These are phyloP conservation scores for Streptanthus diversifolius DNA, from an alignment of 345 rosid genomes.

Conservation along the genomic window DNA sequence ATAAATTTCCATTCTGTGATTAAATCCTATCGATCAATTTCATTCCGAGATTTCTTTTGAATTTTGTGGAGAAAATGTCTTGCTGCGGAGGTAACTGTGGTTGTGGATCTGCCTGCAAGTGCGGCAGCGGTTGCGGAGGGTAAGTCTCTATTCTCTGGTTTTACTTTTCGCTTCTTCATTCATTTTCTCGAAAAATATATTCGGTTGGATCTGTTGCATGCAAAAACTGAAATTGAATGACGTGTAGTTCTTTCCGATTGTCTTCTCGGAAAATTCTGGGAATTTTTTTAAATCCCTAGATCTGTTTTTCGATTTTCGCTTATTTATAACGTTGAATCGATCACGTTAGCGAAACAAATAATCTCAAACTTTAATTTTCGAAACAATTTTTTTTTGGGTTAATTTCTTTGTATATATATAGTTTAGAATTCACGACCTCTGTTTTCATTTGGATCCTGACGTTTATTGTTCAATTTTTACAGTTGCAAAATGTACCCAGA, in stretches of 20 bases:
- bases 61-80: slow-evolving; percentile 49
- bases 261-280: background rate
- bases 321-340: background rate
- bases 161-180: background rate
- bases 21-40: background rate
- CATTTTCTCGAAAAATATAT: background rate
- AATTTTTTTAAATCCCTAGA: too few relatives aligned
- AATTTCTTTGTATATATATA: background rate
- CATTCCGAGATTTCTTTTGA: background rate
- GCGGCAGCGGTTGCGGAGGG: slow-evolving; percentile 67
- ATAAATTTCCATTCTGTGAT: background rate
- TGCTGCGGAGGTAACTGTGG: slow-evolving; percentile 66
- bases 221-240: background rate
- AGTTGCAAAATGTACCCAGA: slow-evolving; percentile 37
- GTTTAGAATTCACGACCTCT: background rate
- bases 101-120: slow-evolving; percentile 59
- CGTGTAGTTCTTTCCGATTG: background rate
- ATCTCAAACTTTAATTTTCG: background rate
- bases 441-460: background rate
- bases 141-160: slow-evolving; percentile 13
- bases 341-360: background rate
- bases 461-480: background rate
- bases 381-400: background rate
- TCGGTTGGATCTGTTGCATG: background rate
- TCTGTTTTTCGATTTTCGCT: too few relatives aligned